These are phyloP conservation scores for Sporobolus alterniflorus DNA, from an alignment of 202 grass and related monocot genomes.

Conservation along the genomic window DNA sequence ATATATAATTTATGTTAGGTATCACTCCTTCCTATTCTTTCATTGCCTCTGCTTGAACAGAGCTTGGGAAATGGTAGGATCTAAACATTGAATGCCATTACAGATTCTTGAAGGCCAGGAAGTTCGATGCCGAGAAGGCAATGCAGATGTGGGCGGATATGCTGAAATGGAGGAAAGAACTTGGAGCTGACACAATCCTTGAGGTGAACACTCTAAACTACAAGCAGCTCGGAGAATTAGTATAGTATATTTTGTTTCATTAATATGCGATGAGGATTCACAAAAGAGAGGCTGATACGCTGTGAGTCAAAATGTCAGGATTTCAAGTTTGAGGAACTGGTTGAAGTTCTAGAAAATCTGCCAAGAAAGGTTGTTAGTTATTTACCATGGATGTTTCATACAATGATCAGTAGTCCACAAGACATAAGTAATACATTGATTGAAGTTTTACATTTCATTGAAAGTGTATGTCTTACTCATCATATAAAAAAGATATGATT, in stretches of 20 bases:
- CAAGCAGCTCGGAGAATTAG: neutral
- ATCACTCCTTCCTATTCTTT: neutral
- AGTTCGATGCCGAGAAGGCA: slow-evolving; percentile 62
- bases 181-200: slow-evolving; percentile 59
- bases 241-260: neutral
- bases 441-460: too few relatives aligned
- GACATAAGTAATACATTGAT: too few relatives aligned
- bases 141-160: slow-evolving; percentile 76
- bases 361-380: too few relatives aligned
- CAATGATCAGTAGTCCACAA: too few relatives aligned
- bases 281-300: neutral
- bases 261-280: neutral
- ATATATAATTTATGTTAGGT: neutral
- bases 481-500: too few relatives aligned
- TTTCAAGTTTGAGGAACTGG: slow-evolving; percentile 68
- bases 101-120: slow-evolving; percentile 72
- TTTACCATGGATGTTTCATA: too few relatives aligned
- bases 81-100: neutral
- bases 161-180: slow-evolving; percentile 71
- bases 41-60: neutral
- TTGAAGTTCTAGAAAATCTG: too few relatives aligned
- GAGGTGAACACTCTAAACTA: slow-evolving; percentile 33
- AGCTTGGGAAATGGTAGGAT: slow-evolving; percentile 21
- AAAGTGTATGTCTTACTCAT: too few relatives aligned
- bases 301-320: slow-evolving; percentile 32